Percentiles rank a stretch among this genome's conserved stretches.
Evolutionary conservation across 306 rosid species (phyloP).

Genomic region (Malus sylvestris): DNA sequence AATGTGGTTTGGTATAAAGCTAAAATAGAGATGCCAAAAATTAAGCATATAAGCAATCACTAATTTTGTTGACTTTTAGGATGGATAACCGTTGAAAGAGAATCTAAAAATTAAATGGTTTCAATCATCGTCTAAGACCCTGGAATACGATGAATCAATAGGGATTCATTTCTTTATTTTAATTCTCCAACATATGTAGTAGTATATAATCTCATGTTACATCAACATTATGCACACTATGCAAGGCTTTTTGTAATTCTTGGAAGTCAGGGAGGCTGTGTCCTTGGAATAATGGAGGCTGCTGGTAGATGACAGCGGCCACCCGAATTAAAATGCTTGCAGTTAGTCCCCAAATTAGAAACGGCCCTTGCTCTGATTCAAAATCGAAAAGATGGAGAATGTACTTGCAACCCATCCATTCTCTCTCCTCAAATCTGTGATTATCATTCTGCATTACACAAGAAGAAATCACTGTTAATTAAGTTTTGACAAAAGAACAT

Average conservation of each 20-base stretch:
- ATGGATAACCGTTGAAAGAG: not conserved
- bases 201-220: not conserved
- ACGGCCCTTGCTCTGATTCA: constrained; percentile 8
- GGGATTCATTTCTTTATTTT: not conserved
- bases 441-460: constrained; percentile 18
- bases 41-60: not conserved
- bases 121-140: not conserved
- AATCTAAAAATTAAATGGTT: no score
- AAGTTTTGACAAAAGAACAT: not conserved
- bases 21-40: not conserved
- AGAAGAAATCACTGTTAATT: not conserved
- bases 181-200: no score
- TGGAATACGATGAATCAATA: not conserved
- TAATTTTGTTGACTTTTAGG: no score
- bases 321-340: constrained; percentile 30
- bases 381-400: constrained; percentile 22
- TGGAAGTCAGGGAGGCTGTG: constrained; percentile 30
- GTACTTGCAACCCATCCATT: constrained; percentile 34
- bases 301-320: constrained; percentile 24
- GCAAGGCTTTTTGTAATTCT: constrained; percentile 13
- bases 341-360: constrained; percentile 26
- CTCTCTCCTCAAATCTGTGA: constrained; percentile 26
- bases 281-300: constrained; percentile 11
- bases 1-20: no score
- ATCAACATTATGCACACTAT: not conserved